Conservation (phyloP, 352 stramenopile species). For the Phytophthora quininea region DNA sequence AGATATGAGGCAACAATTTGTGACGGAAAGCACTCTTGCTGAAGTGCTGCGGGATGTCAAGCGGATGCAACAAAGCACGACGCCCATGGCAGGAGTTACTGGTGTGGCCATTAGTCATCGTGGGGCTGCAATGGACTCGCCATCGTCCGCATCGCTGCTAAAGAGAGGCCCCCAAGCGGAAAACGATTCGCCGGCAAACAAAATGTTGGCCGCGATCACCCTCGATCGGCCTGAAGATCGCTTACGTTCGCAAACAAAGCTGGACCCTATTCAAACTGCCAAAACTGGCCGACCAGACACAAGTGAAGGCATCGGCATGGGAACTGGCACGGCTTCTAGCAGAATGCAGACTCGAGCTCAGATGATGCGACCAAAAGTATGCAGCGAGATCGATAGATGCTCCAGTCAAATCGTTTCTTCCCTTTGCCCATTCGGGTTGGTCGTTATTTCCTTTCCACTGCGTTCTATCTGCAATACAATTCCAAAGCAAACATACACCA, state of each 20-base stretch:
- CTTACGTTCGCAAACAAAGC: constrained; percentile 59
- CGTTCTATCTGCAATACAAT: constrained; percentile 19
- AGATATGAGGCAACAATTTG: constrained; percentile 51
- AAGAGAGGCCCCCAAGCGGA: constrained; percentile 17
- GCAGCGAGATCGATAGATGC: constrained; percentile 1
- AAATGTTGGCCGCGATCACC: constrained; percentile 39
- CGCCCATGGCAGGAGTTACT: constrained; percentile 9
- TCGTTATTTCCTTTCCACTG: neutral
- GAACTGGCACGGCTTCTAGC: constrained; percentile 28
- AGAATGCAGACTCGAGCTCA: constrained; percentile 67
- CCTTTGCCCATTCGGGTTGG: neutral
- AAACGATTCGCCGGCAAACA: constrained; percentile 37
- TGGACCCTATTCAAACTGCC: constrained; percentile 42
- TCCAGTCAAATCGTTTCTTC: neutral
- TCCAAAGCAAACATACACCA: constrained; percentile 1
- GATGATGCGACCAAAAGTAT: constrained; percentile 57
- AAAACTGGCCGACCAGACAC: constrained; percentile 1
- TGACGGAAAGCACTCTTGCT: constrained; percentile 48
- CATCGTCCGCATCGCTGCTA: constrained; percentile 14
- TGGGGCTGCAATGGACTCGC: constrained; percentile 15
- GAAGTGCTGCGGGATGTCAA: constrained; percentile 51
- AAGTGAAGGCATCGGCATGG: constrained; percentile 9
- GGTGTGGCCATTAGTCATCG: constrained; percentile 41
- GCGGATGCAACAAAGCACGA: constrained; percentile 30
- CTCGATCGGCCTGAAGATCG: constrained; percentile 43